Base-by-base conservation (phyloP, 2,329 filamentous ascomycete species). In the Periglandula ipomoeae region DNA sequence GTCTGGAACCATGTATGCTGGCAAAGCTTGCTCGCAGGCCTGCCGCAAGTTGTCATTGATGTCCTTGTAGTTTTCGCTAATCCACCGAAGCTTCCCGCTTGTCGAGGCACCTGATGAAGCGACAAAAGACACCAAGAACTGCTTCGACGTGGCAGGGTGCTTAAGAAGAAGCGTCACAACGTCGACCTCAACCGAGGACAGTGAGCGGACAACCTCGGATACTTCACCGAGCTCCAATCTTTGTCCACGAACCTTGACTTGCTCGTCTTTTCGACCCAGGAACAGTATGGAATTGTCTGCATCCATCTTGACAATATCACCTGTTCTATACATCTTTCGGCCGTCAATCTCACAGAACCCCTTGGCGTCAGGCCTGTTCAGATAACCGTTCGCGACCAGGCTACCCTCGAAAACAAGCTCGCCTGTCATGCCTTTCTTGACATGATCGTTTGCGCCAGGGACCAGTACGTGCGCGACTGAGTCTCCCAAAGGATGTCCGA, bases 391-490 rank as follows among this genome's bases (percentile, higher is more conserved):
- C 17, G 70, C 71, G 4, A 74, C 57, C 53, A 73, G 71, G 9
- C 65, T 59, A 10, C 71, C 71, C 37, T 68, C 68, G 42, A 74
- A 69, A 41, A 66, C 70, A 13, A 75, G 58, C 54, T 75, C 71
- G 8, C 70, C 70, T 6, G 63, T 47, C 50, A 58, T 55, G 8
- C 58, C 56, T 9, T 50, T 51, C 34, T 49, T 41, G n/a, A 35
- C 44, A 5, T 15, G 46, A 3, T 23, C 35, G 9, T 44, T 44
- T 39, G 37, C 9, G 13, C 37, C 37, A 5, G 49, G 40, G 10
- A 50, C 44, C 3, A 57, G 46, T 2, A 59, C 30, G 15, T 54
- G 38, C 3, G 55, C 56, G 20, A 49, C 49, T 2, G 51, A 43
- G 11, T 52, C 55, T 2, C 42, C 38, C 4, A 59, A 48, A 1